These are phyloP conservation scores for Fraxinus excelsior DNA, from an alignment of 257 asterid genomes.

Conservation along the genomic window DNA sequence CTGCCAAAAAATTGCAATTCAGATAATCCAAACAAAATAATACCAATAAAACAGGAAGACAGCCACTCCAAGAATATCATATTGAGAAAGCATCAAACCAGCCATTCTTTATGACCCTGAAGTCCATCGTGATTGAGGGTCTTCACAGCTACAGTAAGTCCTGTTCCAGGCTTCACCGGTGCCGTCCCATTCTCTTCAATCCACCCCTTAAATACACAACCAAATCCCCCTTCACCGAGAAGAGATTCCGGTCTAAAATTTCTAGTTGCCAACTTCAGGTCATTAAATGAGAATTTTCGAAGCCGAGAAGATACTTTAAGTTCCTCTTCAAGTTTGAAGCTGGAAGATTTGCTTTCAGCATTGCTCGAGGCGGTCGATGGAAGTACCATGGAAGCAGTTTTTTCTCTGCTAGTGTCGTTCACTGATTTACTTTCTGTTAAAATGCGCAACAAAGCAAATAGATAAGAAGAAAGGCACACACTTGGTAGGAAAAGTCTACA, in stretches of 20 bases:
- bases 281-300: constrained; percentile 59
- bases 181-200: constrained; percentile 63
- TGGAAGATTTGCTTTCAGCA: constrained; percentile 59
- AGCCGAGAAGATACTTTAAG: constrained; percentile 68
- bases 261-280: constrained; percentile 68
- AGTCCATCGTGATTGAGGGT: constrained; percentile 78
- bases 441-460: constrained; percentile 15
- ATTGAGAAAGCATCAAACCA: constrained; percentile 48
- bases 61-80: background rate
- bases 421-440: constrained; percentile 59
- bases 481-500: background rate
- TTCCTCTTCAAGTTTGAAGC: constrained; percentile 62
- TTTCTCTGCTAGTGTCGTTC: constrained; percentile 50
- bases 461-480: background rate
- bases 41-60: background rate
- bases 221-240: constrained; percentile 79
- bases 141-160: constrained; percentile 77
- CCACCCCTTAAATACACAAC: constrained; percentile 83
- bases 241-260: constrained; percentile 75
- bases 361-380: constrained; percentile 66
- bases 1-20: constrained; percentile 36
- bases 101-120: constrained; percentile 94
- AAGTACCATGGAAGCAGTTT: constrained; percentile 37
- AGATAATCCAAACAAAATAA: constrained; percentile 14
- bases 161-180: constrained; percentile 72